Conservation (phyloP, 805 yeast species). For the Kluyveromyces dobzhanskii region DNA sequence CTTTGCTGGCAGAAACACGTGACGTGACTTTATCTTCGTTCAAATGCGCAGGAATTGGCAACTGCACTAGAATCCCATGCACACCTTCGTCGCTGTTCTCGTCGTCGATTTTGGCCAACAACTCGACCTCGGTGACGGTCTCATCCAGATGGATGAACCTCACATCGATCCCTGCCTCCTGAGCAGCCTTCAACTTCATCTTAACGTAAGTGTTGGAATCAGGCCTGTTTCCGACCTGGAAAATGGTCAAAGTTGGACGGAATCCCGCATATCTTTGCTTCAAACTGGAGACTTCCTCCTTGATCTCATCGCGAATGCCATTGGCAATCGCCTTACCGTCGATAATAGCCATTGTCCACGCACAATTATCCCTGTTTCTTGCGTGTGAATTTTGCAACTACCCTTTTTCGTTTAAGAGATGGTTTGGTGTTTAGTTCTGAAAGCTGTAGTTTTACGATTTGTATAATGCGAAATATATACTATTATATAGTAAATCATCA, state of each 20-base stretch:
- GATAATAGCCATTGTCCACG: slow-evolving; percentile 26
- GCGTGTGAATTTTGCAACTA: too few relatives aligned
- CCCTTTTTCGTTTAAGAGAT: too few relatives aligned
- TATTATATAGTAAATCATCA: too few relatives aligned
- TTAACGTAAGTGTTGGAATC: slow-evolving; percentile 89
- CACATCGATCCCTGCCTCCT: slow-evolving; percentile 70
- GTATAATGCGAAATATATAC: too few relatives aligned
- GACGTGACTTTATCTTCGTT: slow-evolving; percentile 75
- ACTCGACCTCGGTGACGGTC: slow-evolving; percentile 47
- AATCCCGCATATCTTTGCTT: slow-evolving; percentile 41
- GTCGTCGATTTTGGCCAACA: slow-evolving; percentile 48
- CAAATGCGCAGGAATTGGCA: slow-evolving; percentile 77
- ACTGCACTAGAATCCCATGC: slow-evolving; percentile 83
- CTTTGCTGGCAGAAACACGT: slow-evolving; percentile 74
- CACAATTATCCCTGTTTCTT: too few relatives aligned
- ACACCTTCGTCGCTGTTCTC: slow-evolving; percentile 69
- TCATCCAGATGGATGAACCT: slow-evolving; percentile 57
- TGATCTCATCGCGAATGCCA: slow-evolving; percentile 43
- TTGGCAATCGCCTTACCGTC: slow-evolving; percentile 57
- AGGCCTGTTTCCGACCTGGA: slow-evolving; percentile 85
- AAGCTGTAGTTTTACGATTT: too few relatives aligned
- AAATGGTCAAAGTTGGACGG: slow-evolving; percentile 68
- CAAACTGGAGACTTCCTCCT: slow-evolving; percentile 39
- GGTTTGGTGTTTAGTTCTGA: too few relatives aligned
- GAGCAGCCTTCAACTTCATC: slow-evolving; percentile 85